Percentiles rank a stretch among this genome's conserved stretches.
phyloP scores from a whole-genome alignment of 2,329 filamentous ascomycete species.

The Ophiostoma sp. region DNA sequence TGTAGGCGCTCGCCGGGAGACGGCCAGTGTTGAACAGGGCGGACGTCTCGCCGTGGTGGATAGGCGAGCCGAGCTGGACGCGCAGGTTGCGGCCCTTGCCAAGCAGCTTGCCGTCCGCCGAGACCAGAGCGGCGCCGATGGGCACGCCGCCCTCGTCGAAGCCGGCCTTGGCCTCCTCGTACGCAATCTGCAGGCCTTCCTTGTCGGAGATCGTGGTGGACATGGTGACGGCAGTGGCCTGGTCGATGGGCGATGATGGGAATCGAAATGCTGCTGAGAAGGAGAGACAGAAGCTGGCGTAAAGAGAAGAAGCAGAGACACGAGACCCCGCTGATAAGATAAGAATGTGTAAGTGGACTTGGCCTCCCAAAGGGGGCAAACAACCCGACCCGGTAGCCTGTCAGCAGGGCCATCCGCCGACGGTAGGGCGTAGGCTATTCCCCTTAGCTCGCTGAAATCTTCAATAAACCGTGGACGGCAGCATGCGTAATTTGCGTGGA shows the following conservation, averaged over 20 bases:
- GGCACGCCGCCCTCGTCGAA: constrained; percentile 46
- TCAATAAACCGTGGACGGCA: too few species aligned
- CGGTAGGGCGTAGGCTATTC: too few species aligned
- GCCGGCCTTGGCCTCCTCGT: constrained; percentile 43
- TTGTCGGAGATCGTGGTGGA: constrained; percentile 23
- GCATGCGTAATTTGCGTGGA: too few species aligned
- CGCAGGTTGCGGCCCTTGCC: constrained; percentile 71
- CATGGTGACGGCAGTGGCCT: constrained; percentile 12
- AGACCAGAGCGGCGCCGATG: constrained; percentile 56
- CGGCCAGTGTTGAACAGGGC: constrained; percentile 70
- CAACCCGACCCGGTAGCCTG: background rate
- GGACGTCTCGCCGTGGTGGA: constrained; percentile 67
- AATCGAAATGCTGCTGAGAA: background rate
- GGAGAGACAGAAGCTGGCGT: background rate
- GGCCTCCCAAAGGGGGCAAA: background rate
- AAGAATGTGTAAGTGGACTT: background rate
- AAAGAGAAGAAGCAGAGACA: background rate
- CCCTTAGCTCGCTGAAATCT: background rate
- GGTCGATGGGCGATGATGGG: background rate
- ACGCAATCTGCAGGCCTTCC: constrained; percentile 35
- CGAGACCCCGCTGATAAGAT: background rate
- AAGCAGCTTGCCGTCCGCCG: constrained; percentile 62
- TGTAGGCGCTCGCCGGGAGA: constrained; percentile 62
- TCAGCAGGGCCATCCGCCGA: background rate
- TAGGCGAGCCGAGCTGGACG: constrained; percentile 64